Evolutionary conservation across 2,329 filamentous ascomycete species (phyloP).

Genomic region (Myriosclerotinia scirpicola): DNA sequence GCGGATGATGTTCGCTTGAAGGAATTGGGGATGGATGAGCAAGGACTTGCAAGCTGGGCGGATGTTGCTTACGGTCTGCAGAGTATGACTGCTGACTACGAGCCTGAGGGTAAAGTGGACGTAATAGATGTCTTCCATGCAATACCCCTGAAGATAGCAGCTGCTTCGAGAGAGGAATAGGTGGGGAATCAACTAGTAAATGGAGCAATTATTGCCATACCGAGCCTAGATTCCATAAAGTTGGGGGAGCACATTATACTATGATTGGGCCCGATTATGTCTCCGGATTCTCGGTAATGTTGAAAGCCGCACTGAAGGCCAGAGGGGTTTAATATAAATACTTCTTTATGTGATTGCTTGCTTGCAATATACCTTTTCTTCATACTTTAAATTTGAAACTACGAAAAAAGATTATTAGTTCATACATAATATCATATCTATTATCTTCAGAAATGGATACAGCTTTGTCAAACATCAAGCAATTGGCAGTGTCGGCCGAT

Average conservation of each 20-base stretch:
- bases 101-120: conserved; percentile 44
- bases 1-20: conserved; percentile 20
- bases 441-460: conserved; percentile 3
- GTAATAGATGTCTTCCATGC: conserved; percentile 48
- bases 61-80: conserved; percentile 43
- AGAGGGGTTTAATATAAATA: conserved; percentile 27
- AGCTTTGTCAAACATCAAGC: neutral
- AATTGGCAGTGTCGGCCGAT: neutral
- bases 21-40: conserved; percentile 40
- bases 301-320: conserved; percentile 32
- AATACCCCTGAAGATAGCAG: conserved; percentile 35
- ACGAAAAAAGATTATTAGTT: neutral
- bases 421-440: neutral
- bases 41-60: conserved; percentile 42
- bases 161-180: conserved; percentile 38
- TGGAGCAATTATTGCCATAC: conserved; percentile 42
- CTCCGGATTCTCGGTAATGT: conserved; percentile 39
- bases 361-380: neutral
- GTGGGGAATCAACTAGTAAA: conserved; percentile 37
- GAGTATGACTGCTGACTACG: conserved; percentile 45
- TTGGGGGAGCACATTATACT: conserved; percentile 45
- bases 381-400: neutral
- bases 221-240: conserved; percentile 40
- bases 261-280: conserved; percentile 45
- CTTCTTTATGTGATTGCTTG: neutral